These are phyloP conservation scores for Clavispora vitiphila DNA, from an alignment of 805 yeast genomes.

Conservation along the genomic window DNA sequence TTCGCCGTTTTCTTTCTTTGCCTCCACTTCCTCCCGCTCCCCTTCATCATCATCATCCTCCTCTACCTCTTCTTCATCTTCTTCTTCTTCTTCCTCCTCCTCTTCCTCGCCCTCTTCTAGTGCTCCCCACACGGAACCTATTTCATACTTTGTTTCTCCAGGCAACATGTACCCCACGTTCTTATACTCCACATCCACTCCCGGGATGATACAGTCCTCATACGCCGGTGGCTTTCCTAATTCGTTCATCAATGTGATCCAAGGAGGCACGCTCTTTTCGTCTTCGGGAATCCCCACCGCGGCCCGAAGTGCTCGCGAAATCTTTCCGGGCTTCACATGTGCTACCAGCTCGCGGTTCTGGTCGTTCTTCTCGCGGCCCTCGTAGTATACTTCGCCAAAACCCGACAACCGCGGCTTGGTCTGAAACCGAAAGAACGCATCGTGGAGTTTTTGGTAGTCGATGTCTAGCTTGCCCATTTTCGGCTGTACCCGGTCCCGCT, in stretches of 20 bases:
- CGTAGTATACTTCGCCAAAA: conserved; percentile 77
- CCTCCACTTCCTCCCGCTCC: conserved; percentile 23
- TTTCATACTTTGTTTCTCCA: conserved; percentile 8
- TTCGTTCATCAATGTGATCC: conserved; percentile 66
- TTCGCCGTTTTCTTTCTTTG: too few species aligned
- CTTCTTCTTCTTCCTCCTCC: conserved; percentile 42
- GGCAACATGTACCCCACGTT: conserved; percentile 29
- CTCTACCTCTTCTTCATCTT: conserved; percentile 42
- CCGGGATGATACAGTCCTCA: conserved; percentile 55
- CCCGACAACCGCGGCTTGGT: conserved; percentile 62
- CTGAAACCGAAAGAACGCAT: conserved; percentile 83
- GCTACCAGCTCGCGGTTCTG: conserved; percentile 32
- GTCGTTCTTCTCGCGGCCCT: conserved; percentile 57
- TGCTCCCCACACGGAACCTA: conserved; percentile 29
- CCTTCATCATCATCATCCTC: conserved; percentile 16
- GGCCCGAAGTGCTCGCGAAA: conserved; percentile 54
- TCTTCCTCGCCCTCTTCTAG: conserved; percentile 26
- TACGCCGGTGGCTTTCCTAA: conserved; percentile 85
- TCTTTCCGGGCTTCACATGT: conserved; percentile 58
- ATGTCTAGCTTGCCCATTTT: conserved; percentile 81
- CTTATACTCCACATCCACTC: conserved; percentile 32
- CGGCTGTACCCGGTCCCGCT: conserved; percentile 84
- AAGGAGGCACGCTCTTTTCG: conserved; percentile 50
- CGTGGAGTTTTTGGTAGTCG: conserved; percentile 75
- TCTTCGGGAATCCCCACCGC: conserved; percentile 65